Base-by-base conservation (phyloP, 371 early-diverging fungal species). In the Choanephora cucurbitarum region DNA sequence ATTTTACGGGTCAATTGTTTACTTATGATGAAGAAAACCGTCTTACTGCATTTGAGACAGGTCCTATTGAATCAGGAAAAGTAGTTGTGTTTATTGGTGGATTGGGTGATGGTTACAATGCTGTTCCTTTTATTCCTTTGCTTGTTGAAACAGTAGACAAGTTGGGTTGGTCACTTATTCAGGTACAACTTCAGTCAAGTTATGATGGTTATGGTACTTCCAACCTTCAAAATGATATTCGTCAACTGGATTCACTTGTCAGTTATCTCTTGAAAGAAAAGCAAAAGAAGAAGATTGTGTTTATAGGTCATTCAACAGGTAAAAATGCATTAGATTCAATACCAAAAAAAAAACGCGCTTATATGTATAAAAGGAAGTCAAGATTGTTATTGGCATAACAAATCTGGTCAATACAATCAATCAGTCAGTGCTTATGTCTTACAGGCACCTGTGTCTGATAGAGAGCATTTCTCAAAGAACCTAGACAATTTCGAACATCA, bases 281-380 rank as follows among this genome's bases (percentile, higher is more conserved):
- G 2, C 52, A 66, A 11, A 83, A 81, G 52, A 49, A 60, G 11
- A 62, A 60, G 0, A 67, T 83, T 22, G 71, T 83, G 9, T 57
- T 81, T 33, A 43, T 83, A 18, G 83, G 83, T 22, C 83, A 83
- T 51, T 81, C 81, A 17, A 83, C 83, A 22, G 77, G 75, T 65
- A 54, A 44, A n/a, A n/a, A n/a, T n/a, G n/a, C n/a, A n/a, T n/a
- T n/a, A n/a, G n/a, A n/a, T n/a, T n/a, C n/a, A n/a, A 46, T 48
- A 6, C 1, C 14, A 37, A 2, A 9, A 6, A 14, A 11, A 37
- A 3, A 28, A 28, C 28, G 7, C 28, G 7, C 28, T 28, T 7
- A 28, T 57, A 41, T 37, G 5, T 42, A 7, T 17, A 21, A 21
- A 15, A 73, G 81, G 82, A 1, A 66, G 72, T 15, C 83, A 82